Evolutionary conservation across 2,329 filamentous ascomycete genomes (phyloP).

Genomic region (Penicillium paneum): DNA sequence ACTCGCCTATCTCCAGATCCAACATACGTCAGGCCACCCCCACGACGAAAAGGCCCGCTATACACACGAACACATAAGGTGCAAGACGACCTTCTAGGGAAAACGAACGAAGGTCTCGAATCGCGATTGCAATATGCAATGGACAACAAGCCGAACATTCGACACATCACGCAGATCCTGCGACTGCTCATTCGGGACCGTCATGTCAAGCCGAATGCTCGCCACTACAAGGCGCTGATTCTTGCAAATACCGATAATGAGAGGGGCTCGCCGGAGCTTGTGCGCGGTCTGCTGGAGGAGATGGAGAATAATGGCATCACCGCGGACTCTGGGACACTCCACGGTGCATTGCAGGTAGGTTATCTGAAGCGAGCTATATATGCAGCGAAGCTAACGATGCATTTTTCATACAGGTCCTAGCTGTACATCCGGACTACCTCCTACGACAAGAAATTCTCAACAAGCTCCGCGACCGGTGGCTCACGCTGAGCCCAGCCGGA

Average conservation of each 20-base stretch:
- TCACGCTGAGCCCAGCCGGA: conserved; percentile 59
- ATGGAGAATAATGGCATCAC: conserved; percentile 63
- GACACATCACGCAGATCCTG: conserved; percentile 32
- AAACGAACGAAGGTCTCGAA: conserved; percentile 28
- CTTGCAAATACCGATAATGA: conserved; percentile 63
- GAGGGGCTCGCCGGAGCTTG: conserved; percentile 63
- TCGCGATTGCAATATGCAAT: conserved; percentile 28
- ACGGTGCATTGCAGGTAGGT: conserved; percentile 65
- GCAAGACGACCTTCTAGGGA: conserved; percentile 3
- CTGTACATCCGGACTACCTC: conserved; percentile 81
- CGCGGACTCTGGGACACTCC: conserved; percentile 65
- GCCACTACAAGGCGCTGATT: conserved; percentile 69
- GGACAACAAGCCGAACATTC: conserved; percentile 24
- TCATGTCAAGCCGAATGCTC: conserved; percentile 34
- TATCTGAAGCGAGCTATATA: background rate
- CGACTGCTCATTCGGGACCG: conserved; percentile 40
- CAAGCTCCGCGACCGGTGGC: conserved; percentile 65
- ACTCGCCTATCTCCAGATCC: background rate
- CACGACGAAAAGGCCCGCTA: background rate
- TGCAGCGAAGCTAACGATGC: background rate
- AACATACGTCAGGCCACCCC: background rate
- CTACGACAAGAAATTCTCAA: conserved; percentile 68
- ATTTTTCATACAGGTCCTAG: conserved; percentile 54
- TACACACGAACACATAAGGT: conserved; percentile 1
- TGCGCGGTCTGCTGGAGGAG: conserved; percentile 65